These are phyloP conservation scores for Suillus subluteus DNA, from an alignment of 768 basidiomycete species.

Conservation along the genomic window DNA sequence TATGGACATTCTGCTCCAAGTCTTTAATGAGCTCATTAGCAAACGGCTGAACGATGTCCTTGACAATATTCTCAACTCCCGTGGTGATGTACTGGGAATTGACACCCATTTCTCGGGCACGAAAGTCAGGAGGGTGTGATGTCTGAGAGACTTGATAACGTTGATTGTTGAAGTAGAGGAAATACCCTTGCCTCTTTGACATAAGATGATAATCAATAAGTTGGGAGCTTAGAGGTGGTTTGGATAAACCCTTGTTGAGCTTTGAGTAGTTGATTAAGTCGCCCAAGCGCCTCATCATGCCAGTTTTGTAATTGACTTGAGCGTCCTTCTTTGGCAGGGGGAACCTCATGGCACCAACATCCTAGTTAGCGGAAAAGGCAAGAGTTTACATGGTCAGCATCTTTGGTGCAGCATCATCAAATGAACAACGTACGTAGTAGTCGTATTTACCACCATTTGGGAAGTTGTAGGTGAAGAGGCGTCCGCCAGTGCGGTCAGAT, in stretches of 20 bases:
- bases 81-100: constrained; percentile 15
- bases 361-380: constrained; percentile 19
- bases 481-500: constrained; percentile 43
- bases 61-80: constrained; percentile 24
- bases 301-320: constrained; percentile 12
- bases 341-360: constrained; percentile 47
- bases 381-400: not conserved
- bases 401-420: not conserved
- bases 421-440: constrained; percentile 36
- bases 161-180: constrained; percentile 27
- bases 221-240: not conserved
- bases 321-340: constrained; percentile 24
- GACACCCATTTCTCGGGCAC: not conserved
- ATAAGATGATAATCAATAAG: not conserved
- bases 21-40: constrained; percentile 21
- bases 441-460: constrained; percentile 31
- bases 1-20: constrained; percentile 17
- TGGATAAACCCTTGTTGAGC: constrained; percentile 16
- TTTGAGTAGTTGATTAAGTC: constrained; percentile 26
- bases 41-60: constrained; percentile 24
- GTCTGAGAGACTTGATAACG: not conserved
- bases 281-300: constrained; percentile 31
- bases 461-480: constrained; percentile 48
- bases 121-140: not conserved
- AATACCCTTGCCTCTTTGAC: constrained; percentile 9